A percentile compares a stretch with the other conserved stretches of the same genome.
phyloP scores from a whole-genome alignment of 768 basidiomycete genomes.

The Gelatoporia subvermispora region DNA sequence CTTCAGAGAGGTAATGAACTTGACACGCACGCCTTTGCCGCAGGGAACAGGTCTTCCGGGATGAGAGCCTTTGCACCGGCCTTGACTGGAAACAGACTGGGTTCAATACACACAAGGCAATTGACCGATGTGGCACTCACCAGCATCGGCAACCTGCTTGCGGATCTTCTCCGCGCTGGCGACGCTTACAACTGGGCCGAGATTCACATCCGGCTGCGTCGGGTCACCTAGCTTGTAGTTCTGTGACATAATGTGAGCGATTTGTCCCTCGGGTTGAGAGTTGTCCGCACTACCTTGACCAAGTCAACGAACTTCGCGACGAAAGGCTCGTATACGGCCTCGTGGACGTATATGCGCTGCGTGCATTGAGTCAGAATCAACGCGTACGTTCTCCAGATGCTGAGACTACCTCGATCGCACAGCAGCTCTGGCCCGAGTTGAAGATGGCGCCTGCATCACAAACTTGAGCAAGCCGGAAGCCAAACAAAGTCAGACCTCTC shows the following conservation, averaged over 20 bases:
- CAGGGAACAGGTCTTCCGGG: conserved; percentile 58
- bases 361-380: not conserved
- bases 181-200: conserved; percentile 91
- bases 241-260: conserved; percentile 30
- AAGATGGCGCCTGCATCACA: conserved; percentile 71
- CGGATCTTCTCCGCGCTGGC: conserved; percentile 82
- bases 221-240: conserved; percentile 87
- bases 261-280: too few relatives aligned
- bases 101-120: not conserved
- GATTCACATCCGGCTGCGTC: conserved; percentile 60
- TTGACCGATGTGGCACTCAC: conserved; percentile 36
- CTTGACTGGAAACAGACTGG: conserved; percentile 41
- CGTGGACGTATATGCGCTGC: conserved; percentile 92
- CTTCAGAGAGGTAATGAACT: not conserved
- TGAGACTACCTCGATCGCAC: conserved; percentile 72
- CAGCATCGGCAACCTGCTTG: conserved; percentile 81
- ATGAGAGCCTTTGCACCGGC: conserved; percentile 79
- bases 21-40: conserved; percentile 58
- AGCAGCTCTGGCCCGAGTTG: conserved; percentile 98
- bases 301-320: conserved; percentile 67
- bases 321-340: conserved; percentile 74
- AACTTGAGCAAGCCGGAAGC: conserved; percentile 1
- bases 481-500: conserved; percentile 9
- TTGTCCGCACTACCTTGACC: conserved; percentile 46
- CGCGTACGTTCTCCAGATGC: not conserved